Percentiles rank a stretch among this genome's conserved stretches.
Evolutionary conservation across 2,329 filamentous ascomycete species (phyloP).

Genomic region (Beauveria brongniartii): DNA sequence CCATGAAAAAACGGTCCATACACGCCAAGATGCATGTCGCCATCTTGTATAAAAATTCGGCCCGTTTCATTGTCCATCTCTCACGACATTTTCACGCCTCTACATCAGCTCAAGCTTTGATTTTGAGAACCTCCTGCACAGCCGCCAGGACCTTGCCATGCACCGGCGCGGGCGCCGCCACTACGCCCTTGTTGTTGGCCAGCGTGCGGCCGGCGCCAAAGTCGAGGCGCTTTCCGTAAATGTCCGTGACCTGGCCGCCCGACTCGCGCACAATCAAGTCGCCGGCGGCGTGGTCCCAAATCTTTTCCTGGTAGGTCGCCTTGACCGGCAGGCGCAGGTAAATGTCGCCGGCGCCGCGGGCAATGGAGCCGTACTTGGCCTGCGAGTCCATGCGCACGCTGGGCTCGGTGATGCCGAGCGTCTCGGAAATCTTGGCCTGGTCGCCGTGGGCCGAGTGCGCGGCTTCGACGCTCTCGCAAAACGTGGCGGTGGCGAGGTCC

Average conservation of each 20-base stretch:
- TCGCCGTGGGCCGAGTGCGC: constrained; percentile 86
- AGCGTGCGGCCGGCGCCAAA: constrained; percentile 83
- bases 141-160: constrained; percentile 70
- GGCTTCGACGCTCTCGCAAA: constrained; percentile 95
- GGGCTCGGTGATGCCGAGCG: constrained; percentile 79
- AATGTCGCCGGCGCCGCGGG: constrained; percentile 85
- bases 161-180: constrained; percentile 72
- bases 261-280: constrained; percentile 92
- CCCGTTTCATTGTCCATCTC: background rate
- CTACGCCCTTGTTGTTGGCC: constrained; percentile 83
- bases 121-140: constrained; percentile 68
- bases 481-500: constrained; percentile 72
- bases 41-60: background rate
- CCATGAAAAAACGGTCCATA: background rate
- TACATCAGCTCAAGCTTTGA: constrained; percentile 16
- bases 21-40: background rate
- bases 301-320: constrained; percentile 93
- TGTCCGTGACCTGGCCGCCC: constrained; percentile 85
- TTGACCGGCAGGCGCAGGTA: constrained; percentile 84
- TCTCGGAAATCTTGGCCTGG: constrained; percentile 69
- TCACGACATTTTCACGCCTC: background rate
- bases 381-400: constrained; percentile 96
- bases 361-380: constrained; percentile 95
- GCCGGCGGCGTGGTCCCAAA: constrained; percentile 97
- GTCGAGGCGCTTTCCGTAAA: constrained; percentile 74